phyloP scores from a whole-genome alignment of 805 yeast genomes.

The Barnettozyma populi region DNA sequence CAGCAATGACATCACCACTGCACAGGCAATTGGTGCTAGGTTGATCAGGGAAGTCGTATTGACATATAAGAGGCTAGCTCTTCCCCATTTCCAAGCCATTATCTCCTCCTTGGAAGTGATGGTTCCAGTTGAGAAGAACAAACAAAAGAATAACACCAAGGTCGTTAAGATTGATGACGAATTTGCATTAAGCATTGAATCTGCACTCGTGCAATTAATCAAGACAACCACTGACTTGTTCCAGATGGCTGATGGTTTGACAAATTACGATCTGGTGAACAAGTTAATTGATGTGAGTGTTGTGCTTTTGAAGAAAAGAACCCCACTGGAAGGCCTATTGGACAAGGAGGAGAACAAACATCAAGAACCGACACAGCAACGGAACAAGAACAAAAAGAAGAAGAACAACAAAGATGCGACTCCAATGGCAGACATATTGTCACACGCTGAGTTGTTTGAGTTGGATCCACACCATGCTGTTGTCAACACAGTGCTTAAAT shows the following conservation, averaged over 20 bases:
- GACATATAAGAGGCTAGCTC: constrained; percentile 28
- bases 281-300: constrained; percentile 57
- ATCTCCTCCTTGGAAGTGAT: constrained; percentile 51
- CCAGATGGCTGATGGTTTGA: constrained; percentile 33
- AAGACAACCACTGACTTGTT: constrained; percentile 24
- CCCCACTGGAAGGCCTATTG: constrained; percentile 26
- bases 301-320: constrained; percentile 30
- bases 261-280: constrained; percentile 47
- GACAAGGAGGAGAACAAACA: constrained; percentile 32
- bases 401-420: constrained; percentile 37
- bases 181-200: constrained; percentile 26
- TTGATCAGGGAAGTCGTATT: constrained; percentile 31
- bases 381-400: constrained; percentile 27
- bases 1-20: constrained; percentile 35
- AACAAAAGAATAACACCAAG: constrained; percentile 27
- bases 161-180: constrained; percentile 34
- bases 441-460: constrained; percentile 56
- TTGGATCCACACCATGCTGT: constrained; percentile 36
- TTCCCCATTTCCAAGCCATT: constrained; percentile 47
- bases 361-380: constrained; percentile 13
- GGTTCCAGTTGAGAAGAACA: constrained; percentile 45
- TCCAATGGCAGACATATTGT: constrained; percentile 62
- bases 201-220: constrained; percentile 30
- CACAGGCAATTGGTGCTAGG: constrained; percentile 41
- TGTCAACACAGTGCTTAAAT: constrained; percentile 27